Percentiles rank a stretch among this genome's conserved stretches.
Evolutionary conservation across 495 filamentous ascomycete genomes (phyloP).

Genomic region (Opeltia flavorubescens): DNA sequence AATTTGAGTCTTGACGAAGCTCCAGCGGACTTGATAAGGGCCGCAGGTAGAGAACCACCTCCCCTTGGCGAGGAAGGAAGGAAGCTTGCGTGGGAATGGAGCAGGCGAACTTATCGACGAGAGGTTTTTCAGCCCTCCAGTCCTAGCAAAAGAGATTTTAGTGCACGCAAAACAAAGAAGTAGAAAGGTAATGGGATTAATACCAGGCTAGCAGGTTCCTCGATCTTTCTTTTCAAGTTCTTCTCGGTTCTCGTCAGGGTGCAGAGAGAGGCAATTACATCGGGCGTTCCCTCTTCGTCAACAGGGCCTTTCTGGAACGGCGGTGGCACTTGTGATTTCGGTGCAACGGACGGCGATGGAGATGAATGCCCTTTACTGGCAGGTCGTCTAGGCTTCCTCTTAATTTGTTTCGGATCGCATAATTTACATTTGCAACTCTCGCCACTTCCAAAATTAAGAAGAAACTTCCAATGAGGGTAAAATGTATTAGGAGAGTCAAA

Average conservation of each 20-base stretch:
- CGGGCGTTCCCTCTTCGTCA: constrained; percentile 36
- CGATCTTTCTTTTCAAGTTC: constrained; percentile 27
- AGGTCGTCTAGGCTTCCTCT: too few species aligned
- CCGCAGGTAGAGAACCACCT: constrained; percentile 36
- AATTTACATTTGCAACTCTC: constrained; percentile 24
- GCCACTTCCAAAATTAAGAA: constrained; percentile 30
- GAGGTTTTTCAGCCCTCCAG: constrained; percentile 33
- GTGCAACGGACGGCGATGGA: background rate
- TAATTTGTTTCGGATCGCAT: constrained; percentile 20
- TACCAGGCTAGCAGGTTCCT: constrained; percentile 30
- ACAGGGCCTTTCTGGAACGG: constrained; percentile 11
- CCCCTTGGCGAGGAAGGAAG: constrained; percentile 41
- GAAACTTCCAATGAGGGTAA: constrained; percentile 41
- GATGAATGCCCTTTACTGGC: constrained; percentile 16
- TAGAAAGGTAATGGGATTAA: too few species aligned
- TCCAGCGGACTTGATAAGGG: constrained; percentile 20
- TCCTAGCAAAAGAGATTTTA: constrained; percentile 18
- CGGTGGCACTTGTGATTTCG: constrained; percentile 2
- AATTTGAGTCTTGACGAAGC: constrained; percentile 22
- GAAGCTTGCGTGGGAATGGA: constrained; percentile 27
- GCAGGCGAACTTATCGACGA: constrained; percentile 18
- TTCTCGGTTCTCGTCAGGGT: constrained; percentile 30
- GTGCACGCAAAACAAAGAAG: too few species aligned
- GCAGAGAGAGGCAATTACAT: constrained; percentile 35
- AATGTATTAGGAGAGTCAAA: constrained; percentile 40